Evolutionary conservation across 1,284 basidiomycete species (phyloP).

Genomic region (Ceratobasidium theobromae): DNA sequence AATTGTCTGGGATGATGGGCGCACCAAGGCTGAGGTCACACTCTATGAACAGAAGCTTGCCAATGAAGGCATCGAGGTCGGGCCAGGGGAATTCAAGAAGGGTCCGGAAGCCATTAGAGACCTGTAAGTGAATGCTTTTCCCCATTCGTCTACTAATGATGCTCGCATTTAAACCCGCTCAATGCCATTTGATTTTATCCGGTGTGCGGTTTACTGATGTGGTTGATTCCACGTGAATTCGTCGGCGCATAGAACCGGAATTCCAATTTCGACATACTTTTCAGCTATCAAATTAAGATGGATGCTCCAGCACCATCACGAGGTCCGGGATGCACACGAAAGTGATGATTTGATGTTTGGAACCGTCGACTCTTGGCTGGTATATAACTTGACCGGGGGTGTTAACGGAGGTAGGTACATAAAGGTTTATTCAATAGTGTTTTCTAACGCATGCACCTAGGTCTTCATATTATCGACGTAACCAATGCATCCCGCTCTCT

Average conservation of each 20-base stretch:
- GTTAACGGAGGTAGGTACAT: slow-evolving; percentile 39
- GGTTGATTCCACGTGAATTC: slow-evolving; percentile 10
- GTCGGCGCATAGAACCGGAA: slow-evolving; percentile 64
- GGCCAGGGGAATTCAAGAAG: slow-evolving; percentile 63
- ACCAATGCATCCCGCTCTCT: slow-evolving; percentile 97
- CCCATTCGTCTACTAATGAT: background rate
- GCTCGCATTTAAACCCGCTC: background rate
- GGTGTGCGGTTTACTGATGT: slow-evolving; percentile 18
- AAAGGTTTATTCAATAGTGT: background rate
- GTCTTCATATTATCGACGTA: slow-evolving; percentile 90
- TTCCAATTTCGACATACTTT: slow-evolving; percentile 96
- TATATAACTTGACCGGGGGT: slow-evolving; percentile 87
- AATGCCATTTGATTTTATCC: background rate
- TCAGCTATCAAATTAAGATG: slow-evolving; percentile 94
- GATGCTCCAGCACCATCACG: slow-evolving; percentile 91
- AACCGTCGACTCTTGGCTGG: slow-evolving; percentile 95
- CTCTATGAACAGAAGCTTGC: slow-evolving; percentile 75
- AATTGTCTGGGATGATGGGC: slow-evolving; percentile 95
- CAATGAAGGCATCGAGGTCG: slow-evolving; percentile 73
- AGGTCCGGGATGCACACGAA: slow-evolving; percentile 79
- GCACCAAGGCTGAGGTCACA: slow-evolving; percentile 82
- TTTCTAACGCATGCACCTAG: slow-evolving; percentile 36
- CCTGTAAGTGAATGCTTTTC: slow-evolving; percentile 55
- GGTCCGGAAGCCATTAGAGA: slow-evolving; percentile 64
- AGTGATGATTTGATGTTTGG: slow-evolving; percentile 85